Evolutionary conservation across 495 filamentous ascomycete species (phyloP).

Genomic region (Aspergillus homomorphus): DNA sequence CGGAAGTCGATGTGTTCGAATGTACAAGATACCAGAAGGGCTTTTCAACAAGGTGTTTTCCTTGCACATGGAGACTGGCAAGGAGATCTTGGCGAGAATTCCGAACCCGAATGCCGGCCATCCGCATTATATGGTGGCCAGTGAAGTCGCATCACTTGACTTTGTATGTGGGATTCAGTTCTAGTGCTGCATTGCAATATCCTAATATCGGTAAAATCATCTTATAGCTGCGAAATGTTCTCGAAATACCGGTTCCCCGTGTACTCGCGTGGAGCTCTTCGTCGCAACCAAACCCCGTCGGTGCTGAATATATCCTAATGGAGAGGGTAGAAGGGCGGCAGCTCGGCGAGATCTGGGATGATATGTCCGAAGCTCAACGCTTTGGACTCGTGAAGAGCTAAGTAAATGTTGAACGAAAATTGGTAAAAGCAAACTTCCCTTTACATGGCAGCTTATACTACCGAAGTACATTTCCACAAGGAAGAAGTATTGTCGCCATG

Average conservation of each 20-base stretch:
- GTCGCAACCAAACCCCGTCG: slow-evolving; percentile 21
- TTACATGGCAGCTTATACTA: slow-evolving; percentile 15
- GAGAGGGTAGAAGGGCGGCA: slow-evolving; percentile 20
- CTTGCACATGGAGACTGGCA: slow-evolving; percentile 9
- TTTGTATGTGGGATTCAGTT: slow-evolving; percentile 17
- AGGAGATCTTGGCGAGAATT: slow-evolving; percentile 25
- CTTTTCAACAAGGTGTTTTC: slow-evolving; percentile 37
- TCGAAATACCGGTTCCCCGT: slow-evolving; percentile 14
- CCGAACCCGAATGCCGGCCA: slow-evolving; percentile 33
- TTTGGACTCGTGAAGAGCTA: slow-evolving; percentile 13
- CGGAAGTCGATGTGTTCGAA: slow-evolving; percentile 4
- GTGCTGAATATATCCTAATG: slow-evolving; percentile 41
- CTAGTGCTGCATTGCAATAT: not conserved
- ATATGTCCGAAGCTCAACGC: slow-evolving; percentile 16
- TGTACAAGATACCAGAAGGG: slow-evolving; percentile 29
- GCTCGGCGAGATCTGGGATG: slow-evolving; percentile 17
- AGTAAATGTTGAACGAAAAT: slow-evolving; percentile 9
- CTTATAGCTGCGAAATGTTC: slow-evolving; percentile 12
- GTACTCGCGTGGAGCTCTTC: slow-evolving; percentile 13
- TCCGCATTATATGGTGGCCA: slow-evolving; percentile 25
- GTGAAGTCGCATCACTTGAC: slow-evolving; percentile 41
- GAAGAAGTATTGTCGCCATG: not conserved
- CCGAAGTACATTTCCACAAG: slow-evolving; percentile 6
- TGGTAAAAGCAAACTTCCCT: slow-evolving; percentile 4
- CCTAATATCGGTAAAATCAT: not conserved